Percentiles rank a stretch among this genome's conserved stretches.
Evolutionary conservation across 305 asterid genomes (phyloP).

Genomic region (Solanum hybrid): DNA sequence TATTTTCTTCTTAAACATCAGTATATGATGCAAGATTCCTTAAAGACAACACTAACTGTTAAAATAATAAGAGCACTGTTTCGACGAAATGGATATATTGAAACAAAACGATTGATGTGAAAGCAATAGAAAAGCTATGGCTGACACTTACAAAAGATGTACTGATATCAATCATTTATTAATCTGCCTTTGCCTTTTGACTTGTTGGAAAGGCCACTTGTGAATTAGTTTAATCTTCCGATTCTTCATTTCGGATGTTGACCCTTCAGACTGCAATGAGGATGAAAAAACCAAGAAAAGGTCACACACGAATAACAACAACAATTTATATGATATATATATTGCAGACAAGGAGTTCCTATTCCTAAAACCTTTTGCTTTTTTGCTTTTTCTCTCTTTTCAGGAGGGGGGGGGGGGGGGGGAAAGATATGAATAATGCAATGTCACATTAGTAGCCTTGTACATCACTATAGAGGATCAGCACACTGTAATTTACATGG

Average conservation of each 20-base stretch:
- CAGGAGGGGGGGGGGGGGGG: not conserved
- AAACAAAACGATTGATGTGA: not conserved
- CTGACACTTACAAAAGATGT: conserved; percentile 1
- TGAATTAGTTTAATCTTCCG: not conserved
- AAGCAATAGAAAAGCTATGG: not conserved
- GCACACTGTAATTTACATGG: not conserved
- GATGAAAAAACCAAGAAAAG: not conserved
- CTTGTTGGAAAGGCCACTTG: not conserved
- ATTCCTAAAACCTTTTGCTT: not conserved
- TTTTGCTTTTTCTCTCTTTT: not conserved
- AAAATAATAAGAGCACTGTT: not conserved
- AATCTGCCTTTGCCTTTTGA: conserved; percentile 1
- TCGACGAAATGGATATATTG: not conserved
- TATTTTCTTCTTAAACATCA: not conserved
- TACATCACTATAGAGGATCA: not conserved
- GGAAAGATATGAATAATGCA: not conserved
- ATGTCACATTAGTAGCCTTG: not conserved
- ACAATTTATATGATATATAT: not conserved
- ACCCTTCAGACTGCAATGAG: conserved; percentile 5
- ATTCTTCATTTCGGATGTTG: not conserved
- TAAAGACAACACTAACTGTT: not conserved
- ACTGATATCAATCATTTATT: not conserved
- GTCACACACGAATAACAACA: not conserved
- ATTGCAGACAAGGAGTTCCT: not conserved
- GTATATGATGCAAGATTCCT: not conserved